A percentile compares a stretch with the other conserved stretches of the same genome.
These are phyloP conservation scores for Neocallimastix lanati DNA, from an alignment of 192 early-diverging fungal genomes.

Conservation along the genomic window DNA sequence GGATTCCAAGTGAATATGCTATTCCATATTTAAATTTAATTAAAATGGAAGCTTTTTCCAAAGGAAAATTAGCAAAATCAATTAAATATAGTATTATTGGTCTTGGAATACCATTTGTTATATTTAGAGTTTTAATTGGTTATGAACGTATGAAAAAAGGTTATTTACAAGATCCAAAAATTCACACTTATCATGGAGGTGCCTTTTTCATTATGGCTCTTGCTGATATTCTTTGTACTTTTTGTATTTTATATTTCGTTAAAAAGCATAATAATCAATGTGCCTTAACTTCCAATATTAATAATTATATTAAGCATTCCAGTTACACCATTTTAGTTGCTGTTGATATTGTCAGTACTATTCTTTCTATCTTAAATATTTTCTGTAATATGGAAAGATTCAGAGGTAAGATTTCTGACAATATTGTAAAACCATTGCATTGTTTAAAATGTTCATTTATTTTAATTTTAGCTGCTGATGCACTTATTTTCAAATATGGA, in stretches of 20 bases:
- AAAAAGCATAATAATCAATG: neutral
- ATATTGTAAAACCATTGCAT: neutral
- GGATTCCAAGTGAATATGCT: neutral
- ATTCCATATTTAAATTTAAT: neutral
- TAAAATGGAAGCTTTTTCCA: neutral
- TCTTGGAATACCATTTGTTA: neutral
- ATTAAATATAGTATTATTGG: neutral
- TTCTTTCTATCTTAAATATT: too few species aligned
- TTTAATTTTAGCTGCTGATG: neutral
- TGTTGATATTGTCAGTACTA: too few species aligned
- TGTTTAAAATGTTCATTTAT: neutral
- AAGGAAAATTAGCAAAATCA: neutral
- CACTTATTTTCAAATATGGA: too few species aligned
- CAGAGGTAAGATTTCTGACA: neutral
- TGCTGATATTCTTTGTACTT: neutral
- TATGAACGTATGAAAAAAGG: neutral
- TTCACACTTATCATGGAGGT: neutral
- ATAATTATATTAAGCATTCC: neutral
- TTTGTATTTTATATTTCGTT: neutral
- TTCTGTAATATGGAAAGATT: neutral
- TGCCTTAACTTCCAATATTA: neutral
- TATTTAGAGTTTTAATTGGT: neutral
- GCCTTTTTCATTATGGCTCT: neutral
- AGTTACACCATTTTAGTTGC: too few species aligned
- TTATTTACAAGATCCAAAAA: neutral